phyloP scores from a whole-genome alignment of 257 asterid species.

The Penstemon newberryi region DNA sequence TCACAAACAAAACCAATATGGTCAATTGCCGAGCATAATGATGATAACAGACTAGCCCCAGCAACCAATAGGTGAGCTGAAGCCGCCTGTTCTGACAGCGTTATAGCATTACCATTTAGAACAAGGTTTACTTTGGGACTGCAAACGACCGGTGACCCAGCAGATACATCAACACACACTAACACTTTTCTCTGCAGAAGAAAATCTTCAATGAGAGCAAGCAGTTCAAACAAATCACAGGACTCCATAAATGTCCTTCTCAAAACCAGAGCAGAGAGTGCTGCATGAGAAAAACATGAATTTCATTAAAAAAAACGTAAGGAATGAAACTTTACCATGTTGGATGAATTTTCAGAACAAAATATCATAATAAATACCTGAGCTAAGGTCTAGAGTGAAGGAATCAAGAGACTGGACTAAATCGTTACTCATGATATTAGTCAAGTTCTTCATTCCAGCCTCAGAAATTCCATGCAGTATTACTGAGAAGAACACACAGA shows the following conservation, averaged over 20 bases:
- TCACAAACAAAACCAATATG: conserved; percentile 77
- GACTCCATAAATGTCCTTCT: conserved; percentile 52
- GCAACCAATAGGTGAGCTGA: conserved; percentile 55
- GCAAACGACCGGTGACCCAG: conserved; percentile 29
- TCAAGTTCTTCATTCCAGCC: conserved; percentile 31
- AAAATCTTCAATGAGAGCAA: conserved; percentile 64
- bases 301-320: not conserved
- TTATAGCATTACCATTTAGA: conserved; percentile 39
- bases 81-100: conserved; percentile 50
- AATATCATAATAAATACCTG: conserved; percentile 48
- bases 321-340: conserved; percentile 7
- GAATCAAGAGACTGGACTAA: conserved; percentile 44
- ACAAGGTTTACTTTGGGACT: conserved; percentile 41
- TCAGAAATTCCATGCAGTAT: conserved; percentile 55
- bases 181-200: conserved; percentile 54
- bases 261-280: conserved; percentile 47
- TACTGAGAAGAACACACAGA: conserved; percentile 59
- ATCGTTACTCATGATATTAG: conserved; percentile 35
- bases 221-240: conserved; percentile 54
- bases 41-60: conserved; percentile 68
- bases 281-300: conserved; percentile 46
- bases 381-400: conserved; percentile 35
- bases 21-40: conserved; percentile 65
- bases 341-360: conserved; percentile 7
- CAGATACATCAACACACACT: conserved; percentile 39